phyloP scores from a whole-genome alignment of 148 eudicot species.

The Suaeda aralocaspica region DNA sequence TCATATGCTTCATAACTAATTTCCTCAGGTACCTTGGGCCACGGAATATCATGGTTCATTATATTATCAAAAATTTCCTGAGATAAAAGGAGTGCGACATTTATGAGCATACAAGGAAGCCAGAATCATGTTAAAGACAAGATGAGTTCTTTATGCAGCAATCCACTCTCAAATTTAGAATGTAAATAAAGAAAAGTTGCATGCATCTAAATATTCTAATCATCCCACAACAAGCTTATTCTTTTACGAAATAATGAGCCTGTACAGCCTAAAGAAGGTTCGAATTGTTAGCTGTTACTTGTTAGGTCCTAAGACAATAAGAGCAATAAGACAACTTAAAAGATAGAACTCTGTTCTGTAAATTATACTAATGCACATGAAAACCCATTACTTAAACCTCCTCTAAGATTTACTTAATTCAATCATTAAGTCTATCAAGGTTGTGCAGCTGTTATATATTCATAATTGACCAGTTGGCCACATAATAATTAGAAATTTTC shows the following conservation, averaged over 20 bases:
- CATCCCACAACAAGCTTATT: neutral
- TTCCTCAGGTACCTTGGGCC: constrained; percentile 92
- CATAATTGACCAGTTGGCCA: too few species aligned
- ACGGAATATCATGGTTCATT: constrained; percentile 87
- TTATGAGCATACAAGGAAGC: constrained; percentile 8
- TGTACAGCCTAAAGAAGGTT: neutral
- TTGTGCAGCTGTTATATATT: too few species aligned
- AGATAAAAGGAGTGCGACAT: constrained; percentile 14
- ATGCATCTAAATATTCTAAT: neutral
- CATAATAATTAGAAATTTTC: neutral
- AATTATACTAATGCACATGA: too few species aligned
- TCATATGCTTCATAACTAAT: constrained; percentile 82
- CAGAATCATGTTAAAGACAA: constrained; percentile 8
- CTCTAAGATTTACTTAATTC: too few species aligned
- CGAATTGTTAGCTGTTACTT: neutral
- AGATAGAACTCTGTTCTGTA: too few species aligned
- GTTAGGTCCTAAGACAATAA: too few species aligned
- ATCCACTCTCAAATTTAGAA: neutral
- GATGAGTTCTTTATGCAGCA: neutral
- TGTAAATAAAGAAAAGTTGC: neutral
- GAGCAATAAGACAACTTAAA: too few species aligned
- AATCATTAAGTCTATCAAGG: too few species aligned
- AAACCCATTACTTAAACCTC: too few species aligned
- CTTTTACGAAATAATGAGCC: neutral
- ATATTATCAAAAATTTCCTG: constrained; percentile 97